Base-by-base conservation (phyloP, 371 early-diverging fungal species). In the Smittium culicis region DNA sequence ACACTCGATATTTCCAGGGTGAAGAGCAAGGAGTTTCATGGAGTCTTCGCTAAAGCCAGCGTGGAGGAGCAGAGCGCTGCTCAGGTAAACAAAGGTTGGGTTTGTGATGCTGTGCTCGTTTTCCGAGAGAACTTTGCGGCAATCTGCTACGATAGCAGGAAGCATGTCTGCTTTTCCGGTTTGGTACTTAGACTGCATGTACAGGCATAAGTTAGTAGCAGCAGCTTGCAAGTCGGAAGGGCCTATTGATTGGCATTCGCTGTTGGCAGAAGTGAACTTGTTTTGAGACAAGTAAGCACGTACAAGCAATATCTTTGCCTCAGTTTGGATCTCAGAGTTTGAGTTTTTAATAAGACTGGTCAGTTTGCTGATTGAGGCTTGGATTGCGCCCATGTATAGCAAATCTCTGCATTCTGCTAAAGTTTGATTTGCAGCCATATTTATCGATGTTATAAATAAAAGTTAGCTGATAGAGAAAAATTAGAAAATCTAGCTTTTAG, bases 1-100 rank as follows among this genome's bases (percentile, higher is more conserved):
- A 75, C 92, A 88, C 73, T 94, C 94, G 24, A 93, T 72, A 72
- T 86, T 85, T 75, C 84, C 86, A 62, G 86, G 81, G 64, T 85
- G 85, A 54, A 79, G 78, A 34, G 85, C 82, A 35, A 92, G 77
- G 3, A 82, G 73, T 56, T 77, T 75, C 68, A 94, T 76, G 16
- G 92, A 86, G 29, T 83, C 86, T 33, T 86, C 87, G 14, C 72
- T 71, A 57, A 71, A 65, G 0, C 75, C 84, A 8, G 78, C 77
- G 5, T 67, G 29, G 45, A 75, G 74, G 28, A 82, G 75, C 32
- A 82, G 71, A 62, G 82, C 79, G 1, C 82, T 84, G 0, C 78
- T 79, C 24, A 86, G 69, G 0, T 81, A 78, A 34, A 65, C 68
- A 57, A 73, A 70, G 1, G 66, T 61, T 0, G 71, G 29, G 11